Evolutionary conservation across 768 basidiomycete genomes (phyloP).

Genomic region (Hemileccinum impolitum): DNA sequence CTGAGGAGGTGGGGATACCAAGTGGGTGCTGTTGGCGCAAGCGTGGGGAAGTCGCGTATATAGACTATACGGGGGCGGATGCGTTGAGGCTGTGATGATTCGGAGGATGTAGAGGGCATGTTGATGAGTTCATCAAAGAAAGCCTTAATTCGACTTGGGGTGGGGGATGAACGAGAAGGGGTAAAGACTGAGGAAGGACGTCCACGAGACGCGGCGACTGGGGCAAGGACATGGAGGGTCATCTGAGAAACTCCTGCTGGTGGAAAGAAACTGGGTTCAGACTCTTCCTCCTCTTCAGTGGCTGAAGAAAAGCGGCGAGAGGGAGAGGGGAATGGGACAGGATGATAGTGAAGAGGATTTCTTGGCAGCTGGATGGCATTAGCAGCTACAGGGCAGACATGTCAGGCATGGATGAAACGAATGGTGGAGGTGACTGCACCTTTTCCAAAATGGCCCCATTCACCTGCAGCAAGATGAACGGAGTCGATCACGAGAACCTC

Average conservation of each 20-base stretch:
- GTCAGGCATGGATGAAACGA: slow-evolving; percentile 7
- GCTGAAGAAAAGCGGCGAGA: slow-evolving; percentile 23
- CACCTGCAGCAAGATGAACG: slow-evolving; percentile 82
- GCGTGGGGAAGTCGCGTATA: slow-evolving; percentile 75
- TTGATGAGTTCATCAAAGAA: slow-evolving; percentile 83
- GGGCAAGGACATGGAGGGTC: slow-evolving; percentile 45
- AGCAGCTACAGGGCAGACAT: slow-evolving; percentile 48
- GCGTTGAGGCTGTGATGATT: slow-evolving; percentile 21
- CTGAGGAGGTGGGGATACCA: slow-evolving; percentile 83
- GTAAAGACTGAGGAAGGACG: slow-evolving; percentile 33
- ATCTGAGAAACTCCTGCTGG: slow-evolving; percentile 36
- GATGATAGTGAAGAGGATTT: slow-evolving; percentile 73
- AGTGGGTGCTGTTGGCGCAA: slow-evolving; percentile 63
- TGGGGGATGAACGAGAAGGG: slow-evolving; percentile 39
- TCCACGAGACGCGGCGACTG: slow-evolving; percentile 33
- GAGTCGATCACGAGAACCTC: slow-evolving; percentile 86
- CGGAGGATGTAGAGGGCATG: slow-evolving; percentile 35
- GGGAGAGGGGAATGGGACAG: slow-evolving; percentile 27
- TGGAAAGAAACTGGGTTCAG: slow-evolving; percentile 44
- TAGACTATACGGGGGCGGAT: slow-evolving; percentile 72
- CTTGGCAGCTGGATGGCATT: slow-evolving; percentile 61
- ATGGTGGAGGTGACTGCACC: slow-evolving; percentile 37
- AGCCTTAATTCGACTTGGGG: slow-evolving; percentile 56
- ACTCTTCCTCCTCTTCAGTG: slow-evolving; percentile 46
- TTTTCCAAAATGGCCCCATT: slow-evolving; percentile 82